Base-by-base conservation (phyloP, 179 eudicot genomes). In the Nepenthes alata region DNA sequence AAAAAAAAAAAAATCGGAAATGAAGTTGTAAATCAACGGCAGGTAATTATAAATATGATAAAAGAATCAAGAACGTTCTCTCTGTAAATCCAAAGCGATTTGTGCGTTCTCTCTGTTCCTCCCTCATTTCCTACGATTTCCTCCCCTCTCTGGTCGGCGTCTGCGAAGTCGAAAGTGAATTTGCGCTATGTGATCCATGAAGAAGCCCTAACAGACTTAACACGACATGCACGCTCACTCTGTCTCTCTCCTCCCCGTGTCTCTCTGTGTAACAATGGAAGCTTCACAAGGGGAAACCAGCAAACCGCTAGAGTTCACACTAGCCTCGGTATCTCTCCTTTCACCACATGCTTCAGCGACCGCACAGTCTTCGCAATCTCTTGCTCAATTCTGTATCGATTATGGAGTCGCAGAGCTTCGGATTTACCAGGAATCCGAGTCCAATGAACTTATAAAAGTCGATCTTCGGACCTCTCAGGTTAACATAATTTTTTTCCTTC, bases 401-500 rank as follows among this genome's bases (percentile, higher is more conserved):
- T 73, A 79, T 37, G 81, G 76, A 11, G 66, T 37, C 3, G 38
- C 77, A 4, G 76, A 75, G 70, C 85, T 82, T 58, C 75, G 70
- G 4, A 57, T 84, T 63, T 61, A 11, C 38, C 61, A 38, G 15
- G 77, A 58, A 7, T 51, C 72, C 7, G 81, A 73, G 59, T 35
- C 72, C 0, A 58, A 52, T n/a, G 56, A 59, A n/a, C 11, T 49
- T 2, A 2, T 59, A 4, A 58, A 10, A 37, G 6, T 84, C 35
- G 74, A 71, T 77, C 80, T 84, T 67, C 69, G 34, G 9, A 47
- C 54, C 35, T 72, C 86, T 71, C 74, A 79, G 84, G 86, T 79
- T 38, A 3, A 11, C 25, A 25, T 25, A 25, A 25, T 25, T 25
- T 9, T 2, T 15, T 58, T 37, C 55, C 5, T 50, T 52, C 4